Percentiles rank a stretch among this genome's conserved stretches.
Evolutionary conservation across 257 asterid species (phyloP).

Genomic region (Solanum sejunctum): DNA sequence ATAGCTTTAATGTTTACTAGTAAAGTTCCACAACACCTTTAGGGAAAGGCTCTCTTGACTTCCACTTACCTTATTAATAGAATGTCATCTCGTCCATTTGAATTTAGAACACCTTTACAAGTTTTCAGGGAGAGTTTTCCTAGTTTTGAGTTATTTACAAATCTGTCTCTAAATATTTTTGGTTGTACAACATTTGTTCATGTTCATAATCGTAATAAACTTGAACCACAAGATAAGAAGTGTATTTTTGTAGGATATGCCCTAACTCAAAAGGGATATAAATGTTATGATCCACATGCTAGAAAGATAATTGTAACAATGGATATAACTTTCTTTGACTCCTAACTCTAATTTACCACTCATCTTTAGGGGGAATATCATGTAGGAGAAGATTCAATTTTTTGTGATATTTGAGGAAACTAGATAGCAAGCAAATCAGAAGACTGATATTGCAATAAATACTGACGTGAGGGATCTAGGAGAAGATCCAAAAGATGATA

Average conservation of each 20-base stretch:
- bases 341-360: too few relatives aligned
- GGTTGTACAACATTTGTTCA: background rate
- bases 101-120: background rate
- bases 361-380: too few relatives aligned
- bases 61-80: background rate
- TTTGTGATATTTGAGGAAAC: too few relatives aligned
- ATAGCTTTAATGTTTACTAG: background rate
- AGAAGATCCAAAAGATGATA: too few relatives aligned
- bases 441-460: too few relatives aligned
- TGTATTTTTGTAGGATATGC: background rate
- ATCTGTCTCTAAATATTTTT: background rate
- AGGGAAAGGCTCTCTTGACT: background rate
- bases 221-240: too few relatives aligned
- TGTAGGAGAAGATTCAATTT: too few relatives aligned
- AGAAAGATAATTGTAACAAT: background rate
- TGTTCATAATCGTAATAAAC: too few relatives aligned
- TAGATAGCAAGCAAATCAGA: too few relatives aligned
- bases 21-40: background rate
- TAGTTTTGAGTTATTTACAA: background rate
- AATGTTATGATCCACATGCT: background rate
- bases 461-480: too few relatives aligned
- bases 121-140: background rate
- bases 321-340: conserved; percentile 1
- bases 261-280: background rate
- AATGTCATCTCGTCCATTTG: background rate